These are phyloP conservation scores for Boletus reticuloceps DNA, from an alignment of 768 basidiomycete genomes.

Conservation along the genomic window DNA sequence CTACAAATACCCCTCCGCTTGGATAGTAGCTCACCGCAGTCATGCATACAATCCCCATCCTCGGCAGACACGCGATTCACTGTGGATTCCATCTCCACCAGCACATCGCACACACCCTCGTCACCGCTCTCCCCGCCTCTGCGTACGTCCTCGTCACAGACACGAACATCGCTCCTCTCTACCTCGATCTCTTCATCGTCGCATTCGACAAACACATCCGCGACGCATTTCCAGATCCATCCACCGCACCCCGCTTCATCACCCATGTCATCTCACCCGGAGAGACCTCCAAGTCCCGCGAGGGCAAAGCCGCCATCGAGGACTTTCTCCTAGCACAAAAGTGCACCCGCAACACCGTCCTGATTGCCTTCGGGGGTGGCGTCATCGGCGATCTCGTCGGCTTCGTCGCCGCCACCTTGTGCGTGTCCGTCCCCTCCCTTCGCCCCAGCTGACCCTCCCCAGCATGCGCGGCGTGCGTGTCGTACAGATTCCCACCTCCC, in stretches of 20 bases:
- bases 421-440: constrained; percentile 24
- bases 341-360: constrained; percentile 91
- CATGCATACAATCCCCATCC: constrained; percentile 66
- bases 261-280: constrained; percentile 82
- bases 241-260: constrained; percentile 61
- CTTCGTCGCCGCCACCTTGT: constrained; percentile 97
- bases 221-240: constrained; percentile 14
- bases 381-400: constrained; percentile 97
- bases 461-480: constrained; percentile 98
- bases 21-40: rapidly evolving
- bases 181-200: constrained; percentile 63
- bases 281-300: constrained; percentile 87
- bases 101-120: constrained; percentile 77
- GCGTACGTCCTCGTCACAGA: constrained; percentile 94
- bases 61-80: constrained; percentile 85
- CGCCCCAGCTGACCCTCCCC: constrained; percentile 2
- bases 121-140: constrained; percentile 69
- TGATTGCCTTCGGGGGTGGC: constrained; percentile 93
- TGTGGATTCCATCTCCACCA: constrained; percentile 91
- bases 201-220: constrained; percentile 55
- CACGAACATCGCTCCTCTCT: constrained; percentile 80
- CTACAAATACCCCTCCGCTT: not conserved
- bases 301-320: constrained; percentile 91
- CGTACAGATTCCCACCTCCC: constrained; percentile 93
- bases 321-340: constrained; percentile 86